These are phyloP conservation scores for Fusarium bulbicola DNA, from an alignment of 2,329 filamentous ascomycete species.

Conservation along the genomic window DNA sequence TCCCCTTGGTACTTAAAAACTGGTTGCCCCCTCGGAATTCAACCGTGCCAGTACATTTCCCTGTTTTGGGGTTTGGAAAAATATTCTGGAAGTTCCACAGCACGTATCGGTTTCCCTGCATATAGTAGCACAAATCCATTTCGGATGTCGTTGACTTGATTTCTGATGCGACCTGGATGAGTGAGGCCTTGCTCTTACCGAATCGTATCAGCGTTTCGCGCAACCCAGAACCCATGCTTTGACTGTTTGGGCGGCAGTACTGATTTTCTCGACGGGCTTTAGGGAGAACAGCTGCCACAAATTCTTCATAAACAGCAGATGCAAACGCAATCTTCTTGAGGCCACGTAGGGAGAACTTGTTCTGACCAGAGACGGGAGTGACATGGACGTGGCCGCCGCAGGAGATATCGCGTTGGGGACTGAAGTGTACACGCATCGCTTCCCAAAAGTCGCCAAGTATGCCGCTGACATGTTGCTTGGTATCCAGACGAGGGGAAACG, in stretches of 20 bases:
- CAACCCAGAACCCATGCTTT: slow-evolving; percentile 46
- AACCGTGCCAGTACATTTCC: slow-evolving; percentile 49
- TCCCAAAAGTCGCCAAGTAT: slow-evolving; percentile 53
- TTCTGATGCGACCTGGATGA: slow-evolving; percentile 45
- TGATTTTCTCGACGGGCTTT: slow-evolving; percentile 47
- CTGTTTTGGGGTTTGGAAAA: slow-evolving; percentile 50
- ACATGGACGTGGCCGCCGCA: slow-evolving; percentile 54
- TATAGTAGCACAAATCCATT: slow-evolving; percentile 48
- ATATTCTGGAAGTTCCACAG: slow-evolving; percentile 54
- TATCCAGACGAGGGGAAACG: slow-evolving; percentile 51
- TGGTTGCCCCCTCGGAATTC: slow-evolving; percentile 53
- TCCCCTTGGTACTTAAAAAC: slow-evolving; percentile 50
- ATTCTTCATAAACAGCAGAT: slow-evolving; percentile 48
- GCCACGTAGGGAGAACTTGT: slow-evolving; percentile 48
- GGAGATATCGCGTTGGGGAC: slow-evolving; percentile 47
- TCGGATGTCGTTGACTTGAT: slow-evolving; percentile 42
- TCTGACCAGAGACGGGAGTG: slow-evolving; percentile 46
- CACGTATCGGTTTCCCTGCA: slow-evolving; percentile 52
- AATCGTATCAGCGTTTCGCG: slow-evolving; percentile 38
- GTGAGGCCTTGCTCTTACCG: slow-evolving; percentile 39
- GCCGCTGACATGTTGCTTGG: slow-evolving; percentile 44
- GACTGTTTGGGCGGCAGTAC: slow-evolving; percentile 49
- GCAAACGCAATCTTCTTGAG: slow-evolving; percentile 52
- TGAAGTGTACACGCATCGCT: slow-evolving; percentile 54
- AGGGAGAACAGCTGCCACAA: slow-evolving; percentile 46